Conservation (phyloP, 208 protist species). For the Leishmania major region DNA sequence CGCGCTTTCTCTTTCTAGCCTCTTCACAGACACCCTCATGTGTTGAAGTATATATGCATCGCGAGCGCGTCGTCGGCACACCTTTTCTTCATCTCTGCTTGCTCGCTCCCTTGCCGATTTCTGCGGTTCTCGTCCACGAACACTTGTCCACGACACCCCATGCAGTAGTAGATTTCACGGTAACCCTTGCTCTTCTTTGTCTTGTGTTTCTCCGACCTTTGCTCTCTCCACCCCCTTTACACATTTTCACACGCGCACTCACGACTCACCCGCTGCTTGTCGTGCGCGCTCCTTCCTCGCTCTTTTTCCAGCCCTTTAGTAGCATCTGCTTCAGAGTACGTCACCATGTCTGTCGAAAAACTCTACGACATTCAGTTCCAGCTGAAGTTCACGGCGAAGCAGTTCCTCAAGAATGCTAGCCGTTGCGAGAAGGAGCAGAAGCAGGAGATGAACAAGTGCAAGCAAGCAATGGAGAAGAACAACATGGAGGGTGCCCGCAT, state of each 20-base stretch:
- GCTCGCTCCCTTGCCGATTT: not conserved
- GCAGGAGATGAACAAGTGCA: slow-evolving; percentile 92
- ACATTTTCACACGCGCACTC: not conserved
- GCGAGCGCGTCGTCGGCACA: not conserved
- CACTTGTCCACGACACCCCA: not conserved
- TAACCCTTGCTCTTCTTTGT: not conserved
- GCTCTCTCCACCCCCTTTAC: not conserved
- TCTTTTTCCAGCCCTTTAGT: not conserved
- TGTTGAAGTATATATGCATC: not conserved
- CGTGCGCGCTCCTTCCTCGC: slow-evolving; percentile 9
- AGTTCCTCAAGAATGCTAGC: slow-evolving; percentile 88
- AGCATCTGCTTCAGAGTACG: not conserved
- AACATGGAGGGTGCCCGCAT: slow-evolving; percentile 98
- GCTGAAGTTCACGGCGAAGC: slow-evolving; percentile 96
- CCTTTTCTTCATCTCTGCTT: not conserved
- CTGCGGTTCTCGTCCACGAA: not conserved
- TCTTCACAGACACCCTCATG: not conserved
- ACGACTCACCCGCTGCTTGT: not conserved
- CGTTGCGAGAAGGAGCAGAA: slow-evolving; percentile 95
- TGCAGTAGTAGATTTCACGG: not conserved
- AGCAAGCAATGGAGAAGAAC: slow-evolving; percentile 96
- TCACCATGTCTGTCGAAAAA: slow-evolving; percentile 75
- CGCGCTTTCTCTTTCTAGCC: not conserved
- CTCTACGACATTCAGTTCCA: slow-evolving; percentile 95
- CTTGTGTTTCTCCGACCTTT: not conserved